Conservation (phyloP, 2,329 filamentous ascomycete genomes). For the Emergomyces africanus region DNA sequence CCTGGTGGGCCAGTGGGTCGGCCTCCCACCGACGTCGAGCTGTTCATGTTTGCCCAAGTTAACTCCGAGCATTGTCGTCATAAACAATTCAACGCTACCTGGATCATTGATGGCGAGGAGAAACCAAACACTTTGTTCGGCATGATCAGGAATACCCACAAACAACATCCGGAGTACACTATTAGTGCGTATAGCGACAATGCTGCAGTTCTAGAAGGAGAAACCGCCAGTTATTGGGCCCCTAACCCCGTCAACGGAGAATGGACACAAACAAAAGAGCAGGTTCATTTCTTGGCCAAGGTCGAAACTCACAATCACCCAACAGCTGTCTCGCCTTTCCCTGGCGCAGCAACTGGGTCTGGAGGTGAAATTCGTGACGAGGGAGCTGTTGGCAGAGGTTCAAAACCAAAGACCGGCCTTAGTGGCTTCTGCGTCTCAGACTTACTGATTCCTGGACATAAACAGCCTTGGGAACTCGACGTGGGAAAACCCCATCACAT, state of each 20-base stretch:
- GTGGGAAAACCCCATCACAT: constrained; percentile 84
- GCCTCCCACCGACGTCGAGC: constrained; percentile 75
- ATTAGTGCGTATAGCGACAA: constrained; percentile 97
- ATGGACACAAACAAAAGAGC: constrained; percentile 78
- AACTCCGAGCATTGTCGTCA: constrained; percentile 88
- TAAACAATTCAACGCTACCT: constrained; percentile 94
- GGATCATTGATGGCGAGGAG: constrained; percentile 78
- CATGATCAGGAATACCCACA: constrained; percentile 95
- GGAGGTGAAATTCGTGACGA: constrained; percentile 95
- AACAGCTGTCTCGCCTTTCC: constrained; percentile 85
- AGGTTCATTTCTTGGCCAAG: constrained; percentile 78
- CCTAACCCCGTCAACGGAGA: constrained; percentile 75
- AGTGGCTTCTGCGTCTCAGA: constrained; percentile 93
- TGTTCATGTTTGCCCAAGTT: constrained; percentile 99
- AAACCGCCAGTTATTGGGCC: constrained; percentile 65
- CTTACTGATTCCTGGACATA: constrained; percentile 71
- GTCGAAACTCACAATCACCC: constrained; percentile 98
- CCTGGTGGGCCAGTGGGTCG: constrained; percentile 45
- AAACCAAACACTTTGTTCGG: constrained; percentile 76
- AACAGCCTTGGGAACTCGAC: constrained; percentile 80
- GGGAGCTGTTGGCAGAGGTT: constrained; percentile 84
- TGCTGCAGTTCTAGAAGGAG: constrained; percentile 76
- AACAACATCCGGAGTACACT: constrained; percentile 62
- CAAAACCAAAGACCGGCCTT: constrained; percentile 82
- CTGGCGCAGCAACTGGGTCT: constrained; percentile 87